Evolutionary conservation across 805 yeast genomes (phyloP).

Genomic region (Zygosaccharomyces bisporus): DNA sequence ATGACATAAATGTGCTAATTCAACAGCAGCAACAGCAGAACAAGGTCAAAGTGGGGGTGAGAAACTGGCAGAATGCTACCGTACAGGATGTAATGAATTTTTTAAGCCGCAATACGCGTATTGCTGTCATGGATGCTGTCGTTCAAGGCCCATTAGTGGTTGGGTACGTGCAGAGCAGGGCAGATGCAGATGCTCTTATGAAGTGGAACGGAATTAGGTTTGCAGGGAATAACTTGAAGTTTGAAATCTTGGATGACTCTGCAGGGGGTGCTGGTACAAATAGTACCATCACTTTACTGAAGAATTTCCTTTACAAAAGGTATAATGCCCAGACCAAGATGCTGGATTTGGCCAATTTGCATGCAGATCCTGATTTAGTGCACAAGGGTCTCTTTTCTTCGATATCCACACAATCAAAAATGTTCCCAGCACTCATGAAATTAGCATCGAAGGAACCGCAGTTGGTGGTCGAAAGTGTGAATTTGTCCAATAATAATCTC

Average conservation of each 20-base stretch:
- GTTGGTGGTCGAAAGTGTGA: constrained; percentile 59
- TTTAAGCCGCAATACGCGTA: constrained; percentile 60
- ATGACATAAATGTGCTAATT: constrained; percentile 26
- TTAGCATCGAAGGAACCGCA: constrained; percentile 55
- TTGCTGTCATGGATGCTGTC: constrained; percentile 49
- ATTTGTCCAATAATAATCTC: constrained; percentile 62
- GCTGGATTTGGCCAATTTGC: constrained; percentile 64
- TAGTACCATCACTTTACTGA: constrained; percentile 59
- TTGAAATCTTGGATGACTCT: constrained; percentile 38
- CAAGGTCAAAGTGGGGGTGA: constrained; percentile 53
- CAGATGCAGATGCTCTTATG: constrained; percentile 56
- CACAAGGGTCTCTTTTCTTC: constrained; percentile 63
- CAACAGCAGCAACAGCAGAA: constrained; percentile 33
- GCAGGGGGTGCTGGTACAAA: constrained; percentile 31
- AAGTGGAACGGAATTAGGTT: constrained; percentile 75
- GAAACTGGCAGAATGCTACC: constrained; percentile 80
- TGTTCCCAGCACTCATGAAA: constrained; percentile 87
- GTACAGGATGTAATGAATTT: constrained; percentile 65
- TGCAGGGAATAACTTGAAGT: constrained; percentile 65
- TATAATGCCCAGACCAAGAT: constrained; percentile 62
- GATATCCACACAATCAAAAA: constrained; percentile 63
- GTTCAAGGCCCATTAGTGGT: constrained; percentile 55
- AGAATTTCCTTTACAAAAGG: constrained; percentile 57
- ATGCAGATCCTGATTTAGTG: constrained; percentile 57
- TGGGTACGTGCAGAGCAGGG: constrained; percentile 52